Evolutionary conservation across 2,329 filamentous ascomycete genomes (phyloP), one percentile per base, ranked within the genome.

Genomic region (Ophiostoma himal-ulmi): DNA sequence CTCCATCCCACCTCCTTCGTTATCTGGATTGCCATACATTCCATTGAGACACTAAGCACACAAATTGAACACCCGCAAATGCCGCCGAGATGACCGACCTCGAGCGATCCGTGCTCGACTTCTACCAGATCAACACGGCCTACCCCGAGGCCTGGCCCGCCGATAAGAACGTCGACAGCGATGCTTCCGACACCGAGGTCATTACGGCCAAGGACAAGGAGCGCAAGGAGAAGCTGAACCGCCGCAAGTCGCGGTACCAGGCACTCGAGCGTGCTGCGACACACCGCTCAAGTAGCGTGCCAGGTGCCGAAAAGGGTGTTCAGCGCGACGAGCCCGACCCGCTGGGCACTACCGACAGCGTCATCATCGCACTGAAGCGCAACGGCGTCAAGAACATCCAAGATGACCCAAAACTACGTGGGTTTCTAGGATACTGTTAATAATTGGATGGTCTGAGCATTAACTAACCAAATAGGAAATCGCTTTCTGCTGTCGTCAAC

Each of bases 401-500:
- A 77, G 93, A 97, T 75, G 93, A 98, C 77, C 81, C 87, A 69
- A 88, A 89, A 76, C 80, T 96, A 75, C 88, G 93, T 68, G 10
- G 11, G 66, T 68, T 41, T 13, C 2, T 13, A n/a, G 7, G 17
- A n/a, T 13, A 39, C 34, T 34, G 20, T 1, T 1, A 13, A 11
- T 11, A 3, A 11, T 10, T 13, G 3, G 8, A 13, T 2, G 30
- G 30, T 30, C 30, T 3, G 30, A 30, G 30, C 3, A 22, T 10
- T 11, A 34, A 26, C 54, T 62, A 34, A 62, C 57, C 5, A 2
- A 62, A 17, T 10, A 68, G 66, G 68, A 91, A 97, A 97, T 78
- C 92, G 93, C 73, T 99, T 98, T 80, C 86, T 99, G 70, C 87
- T 99, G 30, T 97, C 94, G 13, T 98, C 94, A 20, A 98, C 94